Conservation (phyloP, 2,329 filamentous ascomycete species). For the Mycosphaerella arachidis region DNA sequence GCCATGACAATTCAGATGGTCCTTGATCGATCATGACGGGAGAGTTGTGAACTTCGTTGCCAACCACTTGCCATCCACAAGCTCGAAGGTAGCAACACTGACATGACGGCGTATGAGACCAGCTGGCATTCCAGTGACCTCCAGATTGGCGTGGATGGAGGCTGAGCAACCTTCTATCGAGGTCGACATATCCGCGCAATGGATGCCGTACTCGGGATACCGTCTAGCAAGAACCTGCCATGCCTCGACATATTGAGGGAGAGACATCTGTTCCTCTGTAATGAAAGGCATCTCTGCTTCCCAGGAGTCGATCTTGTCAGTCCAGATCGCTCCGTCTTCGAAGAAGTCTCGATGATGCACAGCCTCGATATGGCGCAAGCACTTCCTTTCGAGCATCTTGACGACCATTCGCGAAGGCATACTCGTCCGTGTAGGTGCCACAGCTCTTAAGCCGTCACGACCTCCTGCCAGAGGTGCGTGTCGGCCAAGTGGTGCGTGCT, state of each 20-base stretch:
- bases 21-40: neutral
- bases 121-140: slow-evolving; percentile 8
- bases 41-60: slow-evolving; percentile 11
- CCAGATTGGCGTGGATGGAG: slow-evolving; percentile 1
- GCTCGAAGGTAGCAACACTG: slow-evolving; percentile 7
- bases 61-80: slow-evolving; percentile 10
- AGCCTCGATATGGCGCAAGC: slow-evolving; percentile 6
- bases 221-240: slow-evolving; percentile 7
- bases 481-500: neutral
- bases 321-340: slow-evolving; percentile 8
- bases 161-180: neutral
- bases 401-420: slow-evolving; percentile 5
- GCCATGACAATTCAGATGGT: neutral
- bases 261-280: neutral
- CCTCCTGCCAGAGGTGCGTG: slow-evolving; percentile 2
- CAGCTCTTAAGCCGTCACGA: slow-evolving; percentile 6
- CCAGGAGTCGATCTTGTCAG: slow-evolving; percentile 5
- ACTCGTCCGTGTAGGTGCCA: neutral
- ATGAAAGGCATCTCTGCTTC: slow-evolving; percentile 7
- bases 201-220: slow-evolving; percentile 7
- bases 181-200: slow-evolving; percentile 4
- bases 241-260: slow-evolving; percentile 6
- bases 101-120: slow-evolving; percentile 3
- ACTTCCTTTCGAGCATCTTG: slow-evolving; percentile 8
- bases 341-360: slow-evolving; percentile 8